Evolutionary conservation across 176 grass and related monocot species (phyloP).

Genomic region (Cenchrus americanus): DNA sequence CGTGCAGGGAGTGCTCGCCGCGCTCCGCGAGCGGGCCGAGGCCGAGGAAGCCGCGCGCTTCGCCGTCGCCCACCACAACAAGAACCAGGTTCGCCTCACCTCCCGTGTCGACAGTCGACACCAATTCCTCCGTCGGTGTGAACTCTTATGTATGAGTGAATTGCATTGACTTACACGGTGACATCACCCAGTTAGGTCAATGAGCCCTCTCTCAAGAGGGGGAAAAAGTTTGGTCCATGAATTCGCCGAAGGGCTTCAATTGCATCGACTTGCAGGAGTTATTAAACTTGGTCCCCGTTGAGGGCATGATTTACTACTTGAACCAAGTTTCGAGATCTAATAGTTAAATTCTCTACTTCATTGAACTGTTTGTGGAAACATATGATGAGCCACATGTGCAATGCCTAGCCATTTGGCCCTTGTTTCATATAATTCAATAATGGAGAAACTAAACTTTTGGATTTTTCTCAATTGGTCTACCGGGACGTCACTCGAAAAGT

Average conservation of each 20-base stretch:
- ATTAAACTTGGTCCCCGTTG: neutral
- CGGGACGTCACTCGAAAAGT: neutral
- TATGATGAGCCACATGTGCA: neutral
- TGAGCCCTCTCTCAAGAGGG: neutral
- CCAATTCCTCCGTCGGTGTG: neutral
- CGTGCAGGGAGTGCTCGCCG: constrained; percentile 54
- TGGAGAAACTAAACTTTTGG: constrained; percentile 3
- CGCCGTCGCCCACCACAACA: constrained; percentile 80
- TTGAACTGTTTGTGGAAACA: neutral
- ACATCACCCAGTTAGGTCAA: neutral
- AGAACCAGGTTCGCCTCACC: constrained; percentile 46
- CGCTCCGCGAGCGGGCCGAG: constrained; percentile 68
- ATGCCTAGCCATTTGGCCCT: neutral
- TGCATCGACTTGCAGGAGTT: neutral
- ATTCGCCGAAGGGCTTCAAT: neutral
- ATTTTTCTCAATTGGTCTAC: neutral
- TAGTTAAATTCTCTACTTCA: neutral
- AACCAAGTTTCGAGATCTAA: constrained; percentile 22
- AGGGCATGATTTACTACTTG: neutral
- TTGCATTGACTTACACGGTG: neutral
- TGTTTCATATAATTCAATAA: neutral
- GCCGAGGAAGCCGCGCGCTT: constrained; percentile 85
- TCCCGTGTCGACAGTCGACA: no score
- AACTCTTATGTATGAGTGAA: neutral
- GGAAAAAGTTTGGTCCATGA: neutral